Conservation (phyloP, 768 basidiomycete genomes). For the Rhizopogon vesiculosus region DNA sequence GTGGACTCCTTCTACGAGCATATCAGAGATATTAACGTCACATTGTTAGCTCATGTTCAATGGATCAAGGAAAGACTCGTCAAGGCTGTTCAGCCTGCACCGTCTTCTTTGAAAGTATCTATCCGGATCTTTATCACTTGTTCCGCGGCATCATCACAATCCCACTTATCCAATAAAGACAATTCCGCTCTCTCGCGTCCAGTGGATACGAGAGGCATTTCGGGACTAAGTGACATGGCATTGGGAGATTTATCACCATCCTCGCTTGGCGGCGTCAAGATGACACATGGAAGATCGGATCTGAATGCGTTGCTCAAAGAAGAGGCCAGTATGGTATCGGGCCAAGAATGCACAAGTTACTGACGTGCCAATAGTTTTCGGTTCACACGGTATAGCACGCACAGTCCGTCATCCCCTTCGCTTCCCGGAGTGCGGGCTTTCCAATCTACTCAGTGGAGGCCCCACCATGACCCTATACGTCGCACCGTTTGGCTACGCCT, state of each 20-base stretch:
- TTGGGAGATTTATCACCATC: constrained; percentile 1
- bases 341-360: constrained; percentile 6
- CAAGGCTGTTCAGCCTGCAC: constrained; percentile 25
- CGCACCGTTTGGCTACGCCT: constrained; percentile 38
- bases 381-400: constrained; percentile 34
- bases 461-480: constrained; percentile 34
- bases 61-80: constrained; percentile 42
- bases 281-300: constrained; percentile 39
- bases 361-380: constrained; percentile 37
- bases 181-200: constrained; percentile 11
- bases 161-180: neutral
- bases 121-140: constrained; percentile 40
- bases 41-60: constrained; percentile 28
- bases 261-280: constrained; percentile 17
- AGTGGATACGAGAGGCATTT: constrained; percentile 2
- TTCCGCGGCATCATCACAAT: neutral
- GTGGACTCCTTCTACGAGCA: neutral
- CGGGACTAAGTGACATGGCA: constrained; percentile 1
- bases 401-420: constrained; percentile 37
- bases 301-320: constrained; percentile 29
- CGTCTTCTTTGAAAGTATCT: constrained; percentile 27
- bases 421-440: constrained; percentile 25
- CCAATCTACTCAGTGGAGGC: constrained; percentile 24
- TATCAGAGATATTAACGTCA: neutral
- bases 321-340: constrained; percentile 31